phyloP scores from a whole-genome alignment of 176 grass and related monocot species.

The Oryza coarctata region DNA sequence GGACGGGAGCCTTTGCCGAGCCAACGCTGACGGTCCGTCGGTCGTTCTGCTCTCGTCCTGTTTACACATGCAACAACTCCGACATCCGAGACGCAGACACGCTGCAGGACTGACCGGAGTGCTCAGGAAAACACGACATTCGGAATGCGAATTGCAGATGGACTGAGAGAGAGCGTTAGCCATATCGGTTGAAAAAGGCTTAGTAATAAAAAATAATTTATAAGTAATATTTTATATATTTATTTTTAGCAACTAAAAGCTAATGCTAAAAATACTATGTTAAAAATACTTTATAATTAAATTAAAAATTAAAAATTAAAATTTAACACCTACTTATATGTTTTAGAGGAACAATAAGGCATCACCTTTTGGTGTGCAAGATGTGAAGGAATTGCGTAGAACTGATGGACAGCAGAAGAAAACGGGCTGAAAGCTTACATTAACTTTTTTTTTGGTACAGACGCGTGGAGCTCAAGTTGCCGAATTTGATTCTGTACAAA shows the following conservation, averaged over 20 bases:
- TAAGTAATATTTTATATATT: too few relatives aligned
- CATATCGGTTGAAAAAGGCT: too few relatives aligned
- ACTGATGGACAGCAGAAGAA: background rate
- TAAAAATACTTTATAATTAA: too few relatives aligned
- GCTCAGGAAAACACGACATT: background rate
- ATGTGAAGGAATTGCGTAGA: background rate
- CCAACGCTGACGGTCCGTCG: background rate
- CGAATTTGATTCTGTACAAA: background rate
- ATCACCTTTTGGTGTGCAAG: background rate
- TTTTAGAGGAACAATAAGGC: too few relatives aligned
- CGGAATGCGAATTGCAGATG: background rate
- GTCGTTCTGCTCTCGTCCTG: background rate
- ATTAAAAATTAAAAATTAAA: too few relatives aligned
- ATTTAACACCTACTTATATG: too few relatives aligned
- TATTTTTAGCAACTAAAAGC: too few relatives aligned
- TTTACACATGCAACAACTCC: slow-evolving; percentile 1
- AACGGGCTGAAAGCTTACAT: background rate
- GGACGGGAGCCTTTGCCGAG: background rate
- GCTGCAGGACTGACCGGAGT: background rate
- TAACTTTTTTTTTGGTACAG: background rate
- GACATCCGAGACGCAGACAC: background rate
- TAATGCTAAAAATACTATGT: too few relatives aligned
- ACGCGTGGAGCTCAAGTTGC: background rate
- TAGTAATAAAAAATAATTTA: too few relatives aligned
- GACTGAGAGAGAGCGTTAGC: too few relatives aligned